phyloP scores from a whole-genome alignment of 2,329 filamentous ascomycete species.

The Phaeosphaeria sp. region DNA sequence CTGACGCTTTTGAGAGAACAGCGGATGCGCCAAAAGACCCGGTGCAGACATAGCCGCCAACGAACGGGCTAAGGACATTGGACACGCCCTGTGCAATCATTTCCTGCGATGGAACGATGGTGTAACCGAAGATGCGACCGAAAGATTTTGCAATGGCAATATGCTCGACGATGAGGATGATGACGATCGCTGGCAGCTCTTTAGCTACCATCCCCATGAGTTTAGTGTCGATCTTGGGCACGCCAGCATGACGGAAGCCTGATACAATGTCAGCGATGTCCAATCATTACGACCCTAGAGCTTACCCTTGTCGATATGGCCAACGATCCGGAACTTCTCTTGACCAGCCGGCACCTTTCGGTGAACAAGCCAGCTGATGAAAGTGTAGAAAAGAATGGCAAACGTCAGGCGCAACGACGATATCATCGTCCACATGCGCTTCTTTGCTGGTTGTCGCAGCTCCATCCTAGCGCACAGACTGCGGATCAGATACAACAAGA shows the following conservation, averaged over 20 bases:
- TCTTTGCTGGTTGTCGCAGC: constrained; percentile 69
- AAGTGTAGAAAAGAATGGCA: constrained; percentile 86
- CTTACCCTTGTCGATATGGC: constrained; percentile 74
- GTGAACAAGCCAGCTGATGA: constrained; percentile 82
- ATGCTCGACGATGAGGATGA: constrained; percentile 91
- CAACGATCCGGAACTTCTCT: constrained; percentile 72
- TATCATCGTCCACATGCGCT: constrained; percentile 83
- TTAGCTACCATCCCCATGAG: constrained; percentile 72
- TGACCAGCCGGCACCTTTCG: constrained; percentile 50
- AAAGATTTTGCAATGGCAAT: constrained; percentile 97
- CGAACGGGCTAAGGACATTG: constrained; percentile 85
- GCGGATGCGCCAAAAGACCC: constrained; percentile 94
- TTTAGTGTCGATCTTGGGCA: constrained; percentile 68
- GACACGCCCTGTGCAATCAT: constrained; percentile 89
- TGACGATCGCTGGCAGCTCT: constrained; percentile 81
- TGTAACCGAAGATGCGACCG: constrained; percentile 90
- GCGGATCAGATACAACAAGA: constrained; percentile 70
- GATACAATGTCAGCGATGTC: neutral
- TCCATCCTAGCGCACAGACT: constrained; percentile 68
- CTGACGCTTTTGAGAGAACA: constrained; percentile 93
- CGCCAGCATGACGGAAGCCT: constrained; percentile 79
- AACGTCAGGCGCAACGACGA: constrained; percentile 87
- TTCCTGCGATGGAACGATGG: constrained; percentile 90
- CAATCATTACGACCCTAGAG: neutral
- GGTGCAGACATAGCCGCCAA: constrained; percentile 87